Conservation (phyloP, 1,284 basidiomycete species). For the Melampsora occidentalis region DNA sequence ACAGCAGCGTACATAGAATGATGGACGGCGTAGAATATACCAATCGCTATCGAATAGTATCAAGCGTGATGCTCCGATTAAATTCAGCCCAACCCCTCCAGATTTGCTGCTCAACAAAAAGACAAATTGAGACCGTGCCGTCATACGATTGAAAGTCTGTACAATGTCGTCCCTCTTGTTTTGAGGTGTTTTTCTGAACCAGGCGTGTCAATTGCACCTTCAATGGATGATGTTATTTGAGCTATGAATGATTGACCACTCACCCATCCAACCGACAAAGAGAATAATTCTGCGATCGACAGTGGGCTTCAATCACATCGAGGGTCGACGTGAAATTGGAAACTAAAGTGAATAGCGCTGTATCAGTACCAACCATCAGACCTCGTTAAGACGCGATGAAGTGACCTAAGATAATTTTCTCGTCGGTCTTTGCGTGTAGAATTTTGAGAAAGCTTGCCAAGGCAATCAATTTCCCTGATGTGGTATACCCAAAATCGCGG, state of each 20-base stretch:
- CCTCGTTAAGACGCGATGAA: constrained; percentile 55
- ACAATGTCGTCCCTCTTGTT: constrained; percentile 79
- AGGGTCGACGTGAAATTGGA: constrained; percentile 66
- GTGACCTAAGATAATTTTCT: constrained; percentile 75
- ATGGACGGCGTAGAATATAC: constrained; percentile 50
- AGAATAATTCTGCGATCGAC: constrained; percentile 71
- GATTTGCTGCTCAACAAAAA: constrained; percentile 94
- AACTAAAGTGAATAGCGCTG: not conserved
- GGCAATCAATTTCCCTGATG: constrained; percentile 63
- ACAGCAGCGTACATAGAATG: not conserved
- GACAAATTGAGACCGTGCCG: constrained; percentile 59
- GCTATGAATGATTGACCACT: constrained; percentile 47
- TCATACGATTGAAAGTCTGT: constrained; percentile 65
- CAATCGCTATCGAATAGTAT: constrained; percentile 85
- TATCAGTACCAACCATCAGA: not conserved
- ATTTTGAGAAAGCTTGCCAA: constrained; percentile 69
- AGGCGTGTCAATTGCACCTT: constrained; percentile 23
- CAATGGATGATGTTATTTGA: constrained; percentile 51
- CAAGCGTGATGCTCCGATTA: constrained; percentile 60
- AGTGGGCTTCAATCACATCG: constrained; percentile 83
- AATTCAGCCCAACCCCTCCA: constrained; percentile 89
- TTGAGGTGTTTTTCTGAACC: constrained; percentile 68
- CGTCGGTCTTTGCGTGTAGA: constrained; percentile 69
- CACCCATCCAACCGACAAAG: constrained; percentile 80
- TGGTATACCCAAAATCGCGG: not conserved